phyloP scores from a whole-genome alignment of 768 basidiomycete genomes.

The Mycena polygramma region DNA sequence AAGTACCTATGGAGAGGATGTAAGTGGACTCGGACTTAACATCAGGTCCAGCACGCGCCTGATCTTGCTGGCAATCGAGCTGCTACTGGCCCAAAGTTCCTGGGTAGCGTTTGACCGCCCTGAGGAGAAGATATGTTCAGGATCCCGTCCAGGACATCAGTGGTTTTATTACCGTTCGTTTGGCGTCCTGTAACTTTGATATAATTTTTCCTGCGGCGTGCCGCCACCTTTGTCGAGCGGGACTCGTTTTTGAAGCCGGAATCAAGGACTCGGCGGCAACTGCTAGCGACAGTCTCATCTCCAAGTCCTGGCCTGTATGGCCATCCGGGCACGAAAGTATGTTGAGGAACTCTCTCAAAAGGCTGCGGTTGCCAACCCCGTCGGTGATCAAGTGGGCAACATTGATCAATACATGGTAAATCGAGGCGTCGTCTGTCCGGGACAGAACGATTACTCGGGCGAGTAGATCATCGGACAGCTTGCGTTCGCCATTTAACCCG shows the following conservation, averaged over 20 bases:
- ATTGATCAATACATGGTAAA: constrained; percentile 57
- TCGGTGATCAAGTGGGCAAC: constrained; percentile 67
- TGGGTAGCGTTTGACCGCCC: constrained; percentile 72
- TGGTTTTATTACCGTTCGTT: constrained; percentile 47
- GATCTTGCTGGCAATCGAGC: constrained; percentile 53
- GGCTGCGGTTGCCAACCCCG: constrained; percentile 56
- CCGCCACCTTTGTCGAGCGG: constrained; percentile 60
- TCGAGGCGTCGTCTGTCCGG: constrained; percentile 51
- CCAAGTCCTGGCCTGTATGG: constrained; percentile 43
- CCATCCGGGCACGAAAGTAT: constrained; percentile 46
- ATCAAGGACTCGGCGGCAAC: constrained; percentile 53
- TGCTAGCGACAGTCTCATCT: constrained; percentile 57
- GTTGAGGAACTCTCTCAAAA: constrained; percentile 62
- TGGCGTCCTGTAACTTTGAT: constrained; percentile 46
- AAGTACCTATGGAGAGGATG: background rate
- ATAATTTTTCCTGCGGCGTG: constrained; percentile 57
- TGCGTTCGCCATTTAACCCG: constrained; percentile 49
- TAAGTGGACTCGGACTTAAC: background rate
- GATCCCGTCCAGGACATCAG: background rate
- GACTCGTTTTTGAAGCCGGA: constrained; percentile 48
- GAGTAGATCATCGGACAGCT: constrained; percentile 58
- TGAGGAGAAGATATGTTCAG: constrained; percentile 40
- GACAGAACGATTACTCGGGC: constrained; percentile 57
- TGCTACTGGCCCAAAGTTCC: constrained; percentile 53
- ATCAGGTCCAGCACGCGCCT: constrained; percentile 24